These are phyloP conservation scores for Naganishia vishniacii DNA, from an alignment of 768 basidiomycete species.

Conservation along the genomic window DNA sequence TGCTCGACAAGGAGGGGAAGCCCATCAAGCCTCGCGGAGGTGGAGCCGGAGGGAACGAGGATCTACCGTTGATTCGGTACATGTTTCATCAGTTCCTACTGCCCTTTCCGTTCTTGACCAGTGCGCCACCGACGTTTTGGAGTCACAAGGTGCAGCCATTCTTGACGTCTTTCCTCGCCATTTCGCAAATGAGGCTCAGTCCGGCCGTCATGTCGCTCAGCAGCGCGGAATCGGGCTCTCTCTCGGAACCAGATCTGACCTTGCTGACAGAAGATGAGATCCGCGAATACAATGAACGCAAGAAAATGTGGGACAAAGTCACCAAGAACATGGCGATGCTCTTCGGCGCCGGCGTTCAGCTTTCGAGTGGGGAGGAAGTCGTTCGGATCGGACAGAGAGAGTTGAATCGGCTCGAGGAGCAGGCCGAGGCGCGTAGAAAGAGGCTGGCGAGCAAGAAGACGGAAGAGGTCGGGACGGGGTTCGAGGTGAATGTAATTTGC, in stretches of 20 bases:
- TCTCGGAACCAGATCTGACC: slow-evolving; percentile 30
- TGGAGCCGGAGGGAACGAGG: slow-evolving; percentile 41
- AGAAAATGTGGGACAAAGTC: slow-evolving; percentile 66
- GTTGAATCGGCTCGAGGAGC: slow-evolving; percentile 66
- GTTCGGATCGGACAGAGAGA: slow-evolving; percentile 82
- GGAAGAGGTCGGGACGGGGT: slow-evolving; percentile 53
- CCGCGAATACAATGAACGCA: slow-evolving; percentile 53
- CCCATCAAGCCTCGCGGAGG: slow-evolving; percentile 2
- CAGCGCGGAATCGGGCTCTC: background rate
- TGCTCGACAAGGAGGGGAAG: slow-evolving; percentile 21
- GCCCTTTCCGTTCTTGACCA: slow-evolving; percentile 88
- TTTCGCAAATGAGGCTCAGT: slow-evolving; percentile 53
- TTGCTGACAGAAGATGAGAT: slow-evolving; percentile 43
- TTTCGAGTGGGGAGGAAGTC: slow-evolving; percentile 69
- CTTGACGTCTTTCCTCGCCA: slow-evolving; percentile 69
- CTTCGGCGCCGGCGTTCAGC: slow-evolving; percentile 71
- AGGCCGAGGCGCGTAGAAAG: slow-evolving; percentile 58
- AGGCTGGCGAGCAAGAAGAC: slow-evolving; percentile 52
- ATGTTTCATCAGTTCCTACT: slow-evolving; percentile 88
- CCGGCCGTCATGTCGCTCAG: slow-evolving; percentile 16
- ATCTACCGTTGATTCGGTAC: slow-evolving; percentile 82
- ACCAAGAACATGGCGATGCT: slow-evolving; percentile 82
- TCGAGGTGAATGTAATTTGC: slow-evolving; percentile 86
- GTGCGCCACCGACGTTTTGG: slow-evolving; percentile 87
- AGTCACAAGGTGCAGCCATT: slow-evolving; percentile 93